These are phyloP conservation scores for Nicotiana benthamiana DNA, from an alignment of 257 asterid genomes.

Conservation along the genomic window DNA sequence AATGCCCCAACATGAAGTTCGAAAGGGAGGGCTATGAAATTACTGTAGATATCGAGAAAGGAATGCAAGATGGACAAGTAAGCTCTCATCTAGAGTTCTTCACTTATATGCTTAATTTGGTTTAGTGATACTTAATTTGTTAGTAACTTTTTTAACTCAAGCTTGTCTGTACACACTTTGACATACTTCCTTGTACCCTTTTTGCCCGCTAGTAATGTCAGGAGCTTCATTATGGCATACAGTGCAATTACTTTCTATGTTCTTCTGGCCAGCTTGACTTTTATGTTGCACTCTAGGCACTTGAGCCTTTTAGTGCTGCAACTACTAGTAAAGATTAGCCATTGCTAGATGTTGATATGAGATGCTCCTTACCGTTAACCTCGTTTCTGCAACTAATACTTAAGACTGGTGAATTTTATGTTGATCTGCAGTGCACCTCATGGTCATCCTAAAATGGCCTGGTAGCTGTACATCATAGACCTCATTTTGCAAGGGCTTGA, in stretches of 20 bases:
- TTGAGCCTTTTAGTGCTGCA: background rate
- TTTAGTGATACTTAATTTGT: background rate
- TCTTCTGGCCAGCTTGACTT: background rate
- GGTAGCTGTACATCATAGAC: background rate
- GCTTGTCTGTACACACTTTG: background rate
- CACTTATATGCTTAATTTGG: background rate
- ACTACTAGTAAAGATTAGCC: background rate
- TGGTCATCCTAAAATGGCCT: background rate
- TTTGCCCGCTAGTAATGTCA: background rate
- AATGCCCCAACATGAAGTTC: conserved; percentile 89
- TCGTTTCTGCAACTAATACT: background rate
- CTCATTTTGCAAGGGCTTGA: background rate
- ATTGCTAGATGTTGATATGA: background rate
- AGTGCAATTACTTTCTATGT: background rate
- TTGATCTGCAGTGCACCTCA: background rate
- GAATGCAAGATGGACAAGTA: conserved; percentile 98
- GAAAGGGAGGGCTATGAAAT: conserved; percentile 87
- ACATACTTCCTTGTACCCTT: background rate
- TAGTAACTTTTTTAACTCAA: background rate
- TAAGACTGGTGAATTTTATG: background rate
- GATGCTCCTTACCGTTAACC: background rate
- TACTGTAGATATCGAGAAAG: conserved; percentile 96
- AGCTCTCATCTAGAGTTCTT: conserved; percentile 11
- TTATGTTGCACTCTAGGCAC: background rate
- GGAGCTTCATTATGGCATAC: background rate